Evolutionary conservation across 1,139 yeast species (phyloP), one percentile per base, ranked within the genome.

Genomic region (Pneumocystis jirovecii): DNA sequence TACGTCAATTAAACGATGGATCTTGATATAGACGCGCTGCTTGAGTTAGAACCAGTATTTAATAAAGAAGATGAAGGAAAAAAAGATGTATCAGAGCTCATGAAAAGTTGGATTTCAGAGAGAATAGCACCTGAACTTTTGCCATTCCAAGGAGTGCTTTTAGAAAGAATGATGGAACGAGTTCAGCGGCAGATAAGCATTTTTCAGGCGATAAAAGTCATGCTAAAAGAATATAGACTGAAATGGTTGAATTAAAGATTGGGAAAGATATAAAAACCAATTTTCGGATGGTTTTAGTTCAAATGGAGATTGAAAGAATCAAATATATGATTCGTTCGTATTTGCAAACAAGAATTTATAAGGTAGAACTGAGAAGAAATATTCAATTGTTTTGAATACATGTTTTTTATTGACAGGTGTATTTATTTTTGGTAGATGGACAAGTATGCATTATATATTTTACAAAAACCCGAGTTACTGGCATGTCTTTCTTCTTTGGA

Each of bases 231-330:
- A 7, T 12, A 29, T 15, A 50, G 40, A 59, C 64, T 17, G 63
- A 50, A 29, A 31, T 42, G 7, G 50, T 65, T 29, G 65, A 66
- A 45, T 40, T 45, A n/a, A 35, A 63, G 15, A 64, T 45, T 25
- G 64, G 56, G n/a, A 42, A 44, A 17, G 65, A 64, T 15, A 63
- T 35, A 29, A 45, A 62, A 25, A 63, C 64, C 8, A 61, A 56
- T 40, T 77, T 93, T 66, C 86, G 87, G 68, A 78, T 91, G 61
- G 83, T 93, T 79, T 82, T 95, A 25, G 85, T 91, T 68, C 98
- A 93, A 73, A 87, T 96, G 3, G 98, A 93, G 71, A 80, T 93
- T 37, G 98, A 93, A 72, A 78, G 98, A 66, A 82, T 89, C 63
- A 89, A 87, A 71, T 93, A 86, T 73, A 76, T 93, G 61, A 79